Percentiles rank a stretch among this genome's conserved stretches.
Evolutionary conservation across 208 protist genomes (phyloP).

Genomic region (Acanthamoeba polyphaga): DNA sequence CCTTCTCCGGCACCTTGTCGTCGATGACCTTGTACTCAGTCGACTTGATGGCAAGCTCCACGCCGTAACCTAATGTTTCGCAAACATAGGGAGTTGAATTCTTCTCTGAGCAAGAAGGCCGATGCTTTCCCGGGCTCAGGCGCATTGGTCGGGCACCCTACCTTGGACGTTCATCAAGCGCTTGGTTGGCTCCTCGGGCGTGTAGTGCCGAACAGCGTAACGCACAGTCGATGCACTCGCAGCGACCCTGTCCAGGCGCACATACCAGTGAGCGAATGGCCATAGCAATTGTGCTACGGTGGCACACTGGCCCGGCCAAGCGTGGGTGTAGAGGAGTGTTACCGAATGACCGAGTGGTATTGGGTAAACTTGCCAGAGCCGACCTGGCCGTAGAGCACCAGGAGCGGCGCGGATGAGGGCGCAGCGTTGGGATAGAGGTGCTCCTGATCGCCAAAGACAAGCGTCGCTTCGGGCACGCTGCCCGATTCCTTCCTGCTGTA

Average conservation of each 20-base stretch:
- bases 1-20: constrained; percentile 84
- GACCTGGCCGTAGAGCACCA: constrained; percentile 55
- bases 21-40: constrained; percentile 98
- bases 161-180: constrained; percentile 58
- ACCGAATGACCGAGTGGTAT: constrained; percentile 9
- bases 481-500: neutral
- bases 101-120: no score
- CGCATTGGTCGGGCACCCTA: neutral
- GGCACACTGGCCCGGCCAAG: neutral
- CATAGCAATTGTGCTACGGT: no score
- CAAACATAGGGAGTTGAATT: neutral
- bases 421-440: constrained; percentile 34
- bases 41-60: constrained; percentile 96
- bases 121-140: neutral
- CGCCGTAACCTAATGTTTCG: constrained; percentile 95
- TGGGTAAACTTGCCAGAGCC: neutral
- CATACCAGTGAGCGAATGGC: neutral
- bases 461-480: neutral
- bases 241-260: neutral
- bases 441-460: constrained; percentile 60
- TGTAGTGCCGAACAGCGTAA: constrained; percentile 40
- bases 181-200: neutral
- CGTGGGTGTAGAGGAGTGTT: neutral
- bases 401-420: neutral
- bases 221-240: constrained; percentile 16